Conservation (phyloP, 495 filamentous ascomycete genomes). For the Talaromyces ruber region DNA sequence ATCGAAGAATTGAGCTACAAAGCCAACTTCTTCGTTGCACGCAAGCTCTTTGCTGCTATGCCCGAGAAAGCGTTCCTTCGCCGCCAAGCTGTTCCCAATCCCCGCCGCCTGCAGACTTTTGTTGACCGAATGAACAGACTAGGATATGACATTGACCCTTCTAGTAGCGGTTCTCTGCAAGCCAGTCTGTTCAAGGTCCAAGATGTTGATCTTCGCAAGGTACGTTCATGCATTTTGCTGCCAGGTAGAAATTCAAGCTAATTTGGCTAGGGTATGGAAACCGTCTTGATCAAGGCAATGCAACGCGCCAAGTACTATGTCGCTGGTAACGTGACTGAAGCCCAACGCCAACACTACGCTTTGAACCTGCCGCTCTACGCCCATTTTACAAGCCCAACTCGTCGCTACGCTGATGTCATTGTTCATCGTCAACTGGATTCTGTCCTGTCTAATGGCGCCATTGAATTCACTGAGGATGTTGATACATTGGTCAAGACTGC, state of each 20-base stretch:
- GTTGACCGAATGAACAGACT: constrained; percentile 87
- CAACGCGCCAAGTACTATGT: constrained; percentile 93
- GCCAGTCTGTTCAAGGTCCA: constrained; percentile 88
- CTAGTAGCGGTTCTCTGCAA: constrained; percentile 83
- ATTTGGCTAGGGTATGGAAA: constrained; percentile 75
- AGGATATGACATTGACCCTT: constrained; percentile 78
- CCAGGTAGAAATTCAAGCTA: not conserved
- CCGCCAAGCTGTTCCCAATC: constrained; percentile 74
- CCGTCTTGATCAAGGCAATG: constrained; percentile 86
- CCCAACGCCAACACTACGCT: constrained; percentile 77
- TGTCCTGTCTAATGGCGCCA: constrained; percentile 69
- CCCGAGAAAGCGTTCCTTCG: constrained; percentile 91
- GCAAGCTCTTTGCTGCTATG: constrained; percentile 67
- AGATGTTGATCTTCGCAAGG: constrained; percentile 79
- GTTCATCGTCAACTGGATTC: constrained; percentile 93
- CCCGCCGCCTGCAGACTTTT: constrained; percentile 81
- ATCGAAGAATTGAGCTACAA: constrained; percentile 92
- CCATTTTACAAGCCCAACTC: constrained; percentile 92
- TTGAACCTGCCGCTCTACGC: constrained; percentile 92
- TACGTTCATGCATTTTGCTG: constrained; percentile 13
- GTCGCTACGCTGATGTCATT: constrained; percentile 89
- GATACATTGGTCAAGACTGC: constrained; percentile 87
- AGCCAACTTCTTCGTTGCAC: constrained; percentile 80
- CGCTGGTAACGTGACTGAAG: constrained; percentile 60
- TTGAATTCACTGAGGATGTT: constrained; percentile 83